phyloP scores from a whole-genome alignment of 1,139 yeast species.

The Candida sp. region DNA sequence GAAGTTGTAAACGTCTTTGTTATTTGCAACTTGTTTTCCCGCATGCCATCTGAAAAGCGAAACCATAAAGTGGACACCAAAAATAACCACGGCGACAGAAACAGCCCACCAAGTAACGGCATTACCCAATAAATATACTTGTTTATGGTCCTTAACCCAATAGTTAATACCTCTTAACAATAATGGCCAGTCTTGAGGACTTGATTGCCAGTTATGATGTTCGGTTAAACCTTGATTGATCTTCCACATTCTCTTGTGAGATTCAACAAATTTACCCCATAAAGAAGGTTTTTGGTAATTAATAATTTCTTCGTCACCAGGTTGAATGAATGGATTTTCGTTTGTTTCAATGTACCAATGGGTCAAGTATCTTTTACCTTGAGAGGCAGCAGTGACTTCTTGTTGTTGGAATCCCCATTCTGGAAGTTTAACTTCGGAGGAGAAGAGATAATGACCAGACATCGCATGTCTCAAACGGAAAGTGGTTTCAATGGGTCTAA shows the following conservation, averaged over 20 bases:
- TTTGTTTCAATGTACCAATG: constrained; percentile 91
- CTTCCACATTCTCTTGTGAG: constrained; percentile 89
- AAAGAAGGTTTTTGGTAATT: constrained; percentile 65
- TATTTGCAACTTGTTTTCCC: constrained; percentile 47
- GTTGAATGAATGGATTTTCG: constrained; percentile 33
- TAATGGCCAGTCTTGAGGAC: constrained; percentile 88
- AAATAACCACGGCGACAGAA: constrained; percentile 55
- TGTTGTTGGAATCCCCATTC: constrained; percentile 97
- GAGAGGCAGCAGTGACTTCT: constrained; percentile 90
- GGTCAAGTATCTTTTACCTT: constrained; percentile 71
- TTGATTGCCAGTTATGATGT: constrained; percentile 84
- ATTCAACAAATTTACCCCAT: constrained; percentile 68
- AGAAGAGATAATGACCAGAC: constrained; percentile 86
- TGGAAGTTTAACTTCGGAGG: constrained; percentile 84
- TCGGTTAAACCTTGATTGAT: constrained; percentile 83
- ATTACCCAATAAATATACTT: constrained; percentile 87
- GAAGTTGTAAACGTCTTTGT: constrained; percentile 63
- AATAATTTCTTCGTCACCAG: constrained; percentile 26
- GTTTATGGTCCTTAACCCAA: constrained; percentile 78
- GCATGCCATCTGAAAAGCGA: constrained; percentile 77
- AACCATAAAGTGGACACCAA: constrained; percentile 48
- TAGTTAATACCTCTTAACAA: constrained; percentile 91
- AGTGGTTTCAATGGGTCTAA: constrained; percentile 78
- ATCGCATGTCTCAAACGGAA: constrained; percentile 87
- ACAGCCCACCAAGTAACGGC: constrained; percentile 88